Percentiles rank a stretch among this genome's conserved stretches.
phyloP scores from a whole-genome alignment of 768 basidiomycete genomes.

The Infundibulicybe gibba region DNA sequence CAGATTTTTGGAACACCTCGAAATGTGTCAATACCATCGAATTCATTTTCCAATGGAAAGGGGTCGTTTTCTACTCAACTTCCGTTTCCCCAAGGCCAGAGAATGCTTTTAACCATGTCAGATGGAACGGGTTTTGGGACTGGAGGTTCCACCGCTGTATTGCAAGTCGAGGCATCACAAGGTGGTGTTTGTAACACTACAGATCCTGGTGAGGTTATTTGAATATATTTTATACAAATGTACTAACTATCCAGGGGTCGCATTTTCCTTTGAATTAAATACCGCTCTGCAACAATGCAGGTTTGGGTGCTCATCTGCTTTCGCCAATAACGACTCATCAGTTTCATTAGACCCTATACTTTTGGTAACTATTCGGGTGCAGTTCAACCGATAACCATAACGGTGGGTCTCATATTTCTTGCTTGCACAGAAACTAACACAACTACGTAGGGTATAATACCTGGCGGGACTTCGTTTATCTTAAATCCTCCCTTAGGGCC shows the following conservation, averaged over 20 bases:
- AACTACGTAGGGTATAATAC: slow-evolving; percentile 51
- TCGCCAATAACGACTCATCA: neutral
- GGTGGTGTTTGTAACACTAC: slow-evolving; percentile 50
- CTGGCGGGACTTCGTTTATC: slow-evolving; percentile 50
- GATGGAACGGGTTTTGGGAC: slow-evolving; percentile 67
- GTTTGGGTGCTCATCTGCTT: slow-evolving; percentile 26
- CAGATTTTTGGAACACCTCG: slow-evolving; percentile 53
- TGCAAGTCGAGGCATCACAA: slow-evolving; percentile 44
- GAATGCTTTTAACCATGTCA: slow-evolving; percentile 62
- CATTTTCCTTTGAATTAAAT: slow-evolving; percentile 49
- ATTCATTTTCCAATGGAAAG: slow-evolving; percentile 49
- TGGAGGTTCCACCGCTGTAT: slow-evolving; percentile 52
- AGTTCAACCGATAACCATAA: slow-evolving; percentile 49
- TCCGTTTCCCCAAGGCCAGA: slow-evolving; percentile 30
- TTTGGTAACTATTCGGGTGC: slow-evolving; percentile 45
- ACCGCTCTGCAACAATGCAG: slow-evolving; percentile 57
- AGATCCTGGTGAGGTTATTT: slow-evolving; percentile 28
- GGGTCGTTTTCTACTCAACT: slow-evolving; percentile 51
- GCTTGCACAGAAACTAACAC: neutral
- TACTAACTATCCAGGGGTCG: slow-evolving; percentile 20
- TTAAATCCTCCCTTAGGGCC: slow-evolving; percentile 37
- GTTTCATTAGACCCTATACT: slow-evolving; percentile 34
- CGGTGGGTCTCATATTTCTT: slow-evolving; percentile 28
- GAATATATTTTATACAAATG: neutral
- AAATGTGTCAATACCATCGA: slow-evolving; percentile 51